Evolutionary conservation across 2,329 filamentous ascomycete genomes (phyloP).

Genomic region (Cladophialophora exuberans): DNA sequence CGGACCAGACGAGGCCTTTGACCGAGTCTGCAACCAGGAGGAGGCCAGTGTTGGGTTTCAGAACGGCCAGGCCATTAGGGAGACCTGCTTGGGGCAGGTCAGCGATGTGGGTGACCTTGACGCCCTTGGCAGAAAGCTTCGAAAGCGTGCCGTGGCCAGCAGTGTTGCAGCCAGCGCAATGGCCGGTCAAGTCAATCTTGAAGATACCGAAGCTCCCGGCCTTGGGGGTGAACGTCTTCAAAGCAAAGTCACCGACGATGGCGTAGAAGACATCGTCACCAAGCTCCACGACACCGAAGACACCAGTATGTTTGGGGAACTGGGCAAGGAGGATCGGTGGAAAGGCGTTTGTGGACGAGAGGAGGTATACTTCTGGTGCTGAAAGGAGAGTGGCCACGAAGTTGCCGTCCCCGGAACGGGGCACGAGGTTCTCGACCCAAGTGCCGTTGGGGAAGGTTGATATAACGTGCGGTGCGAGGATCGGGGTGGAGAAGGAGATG

Average conservation of each 20-base stretch:
- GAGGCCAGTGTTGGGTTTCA: slow-evolving; percentile 15
- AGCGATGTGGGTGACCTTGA: slow-evolving; percentile 27
- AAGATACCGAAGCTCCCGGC: slow-evolving; percentile 27
- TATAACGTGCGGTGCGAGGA: slow-evolving; percentile 10
- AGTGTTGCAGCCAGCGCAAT: neutral
- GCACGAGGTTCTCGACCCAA: slow-evolving; percentile 41
- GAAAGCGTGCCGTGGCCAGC: slow-evolving; percentile 2
- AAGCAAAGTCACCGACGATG: slow-evolving; percentile 19
- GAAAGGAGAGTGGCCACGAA: slow-evolving; percentile 39
- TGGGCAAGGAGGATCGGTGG: slow-evolving; percentile 28
- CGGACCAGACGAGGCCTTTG: slow-evolving; percentile 23
- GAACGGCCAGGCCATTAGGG: slow-evolving; percentile 30
- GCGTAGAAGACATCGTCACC: slow-evolving; percentile 25
- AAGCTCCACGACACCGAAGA: slow-evolving; percentile 41
- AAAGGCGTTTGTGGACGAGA: slow-evolving; percentile 37
- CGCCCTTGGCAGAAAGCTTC: neutral
- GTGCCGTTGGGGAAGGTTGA: slow-evolving; percentile 15
- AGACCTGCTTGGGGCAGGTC: slow-evolving; percentile 23
- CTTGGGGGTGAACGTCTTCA: slow-evolving; percentile 2
- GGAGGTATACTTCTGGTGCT: slow-evolving; percentile 34
- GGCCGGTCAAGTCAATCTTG: slow-evolving; percentile 25
- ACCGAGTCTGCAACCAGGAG: slow-evolving; percentile 29
- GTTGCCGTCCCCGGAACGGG: slow-evolving; percentile 37
- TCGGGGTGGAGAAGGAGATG: slow-evolving; percentile 5
- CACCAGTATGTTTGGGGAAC: slow-evolving; percentile 35